Evolutionary conservation across 1,284 basidiomycete genomes (phyloP).

Genomic region (Thelephora terrestris): DNA sequence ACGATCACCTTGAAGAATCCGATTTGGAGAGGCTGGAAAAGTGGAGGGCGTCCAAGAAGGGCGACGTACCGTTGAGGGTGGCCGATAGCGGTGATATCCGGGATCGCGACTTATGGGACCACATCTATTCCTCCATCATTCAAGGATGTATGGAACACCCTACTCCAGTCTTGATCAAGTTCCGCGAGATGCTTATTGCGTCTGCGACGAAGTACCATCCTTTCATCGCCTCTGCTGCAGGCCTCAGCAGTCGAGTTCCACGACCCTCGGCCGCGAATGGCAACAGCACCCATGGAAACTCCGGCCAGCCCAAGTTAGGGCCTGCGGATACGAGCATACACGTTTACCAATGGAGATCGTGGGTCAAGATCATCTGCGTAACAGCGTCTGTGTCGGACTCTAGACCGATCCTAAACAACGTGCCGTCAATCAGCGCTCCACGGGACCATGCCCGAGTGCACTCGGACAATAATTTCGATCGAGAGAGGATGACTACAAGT

Average conservation of each 20-base stretch:
- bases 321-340: conserved; percentile 53
- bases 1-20: conserved; percentile 51
- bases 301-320: conserved; percentile 35
- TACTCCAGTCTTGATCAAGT: conserved; percentile 33
- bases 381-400: conserved; percentile 66
- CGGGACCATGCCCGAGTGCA: conserved; percentile 65
- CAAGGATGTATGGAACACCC: conserved; percentile 40
- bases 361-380: conserved; percentile 76
- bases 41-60: conserved; percentile 45
- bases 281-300: conserved; percentile 24
- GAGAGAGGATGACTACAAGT: conserved; percentile 69
- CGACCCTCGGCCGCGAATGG: conserved; percentile 10
- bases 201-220: conserved; percentile 60
- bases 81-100: conserved; percentile 55
- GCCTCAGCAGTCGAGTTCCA: conserved; percentile 43
- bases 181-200: conserved; percentile 57
- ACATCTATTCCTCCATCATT: conserved; percentile 55
- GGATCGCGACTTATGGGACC: conserved; percentile 64
- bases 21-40: conserved; percentile 51
- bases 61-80: conserved; percentile 48
- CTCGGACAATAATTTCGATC: conserved; percentile 62
- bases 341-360: conserved; percentile 83
- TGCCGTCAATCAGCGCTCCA: conserved; percentile 22
- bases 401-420: conserved; percentile 40
- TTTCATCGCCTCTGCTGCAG: conserved; percentile 56